A percentile compares a stretch with the other conserved stretches of the same genome.
These are phyloP conservation scores for Colletotrichum spaethianum DNA, from an alignment of 2,329 filamentous ascomycete genomes.

Conservation along the genomic window DNA sequence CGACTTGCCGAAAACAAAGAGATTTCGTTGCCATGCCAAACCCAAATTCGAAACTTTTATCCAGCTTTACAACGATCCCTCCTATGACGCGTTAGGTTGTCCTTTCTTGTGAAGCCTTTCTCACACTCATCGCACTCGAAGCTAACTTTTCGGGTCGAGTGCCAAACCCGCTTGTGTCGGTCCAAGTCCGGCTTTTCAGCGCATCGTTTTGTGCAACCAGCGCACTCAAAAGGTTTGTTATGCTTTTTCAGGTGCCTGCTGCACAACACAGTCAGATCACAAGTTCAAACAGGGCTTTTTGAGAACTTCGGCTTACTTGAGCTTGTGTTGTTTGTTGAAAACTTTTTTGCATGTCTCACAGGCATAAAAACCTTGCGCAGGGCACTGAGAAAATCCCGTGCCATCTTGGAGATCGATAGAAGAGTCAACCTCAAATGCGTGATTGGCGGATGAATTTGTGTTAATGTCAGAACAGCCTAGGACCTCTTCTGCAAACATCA, in stretches of 20 bases:
- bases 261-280: neutral
- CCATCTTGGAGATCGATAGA: neutral
- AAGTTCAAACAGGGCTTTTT: too few relatives aligned
- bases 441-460: fast-evolving
- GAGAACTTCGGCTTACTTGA: neutral
- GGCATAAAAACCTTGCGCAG: too few relatives aligned
- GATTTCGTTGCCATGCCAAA: too few relatives aligned
- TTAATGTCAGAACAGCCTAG: neutral
- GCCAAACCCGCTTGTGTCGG: neutral
- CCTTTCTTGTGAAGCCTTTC: neutral
- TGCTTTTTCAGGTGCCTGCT: conserved; percentile 20
- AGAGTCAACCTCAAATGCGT: neutral
- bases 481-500: neutral
- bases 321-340: neutral
- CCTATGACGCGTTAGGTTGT: neutral
- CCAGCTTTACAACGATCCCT: neutral
- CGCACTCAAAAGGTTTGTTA: neutral
- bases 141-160: neutral
- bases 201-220: neutral
- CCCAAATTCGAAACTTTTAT: neutral
- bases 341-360: neutral
- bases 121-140: neutral
- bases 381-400: neutral
- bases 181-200: conserved; percentile 1
- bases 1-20: neutral